Evolutionary conservation across 2,329 filamentous ascomycete genomes (phyloP).

Genomic region (Thelonectria olida): DNA sequence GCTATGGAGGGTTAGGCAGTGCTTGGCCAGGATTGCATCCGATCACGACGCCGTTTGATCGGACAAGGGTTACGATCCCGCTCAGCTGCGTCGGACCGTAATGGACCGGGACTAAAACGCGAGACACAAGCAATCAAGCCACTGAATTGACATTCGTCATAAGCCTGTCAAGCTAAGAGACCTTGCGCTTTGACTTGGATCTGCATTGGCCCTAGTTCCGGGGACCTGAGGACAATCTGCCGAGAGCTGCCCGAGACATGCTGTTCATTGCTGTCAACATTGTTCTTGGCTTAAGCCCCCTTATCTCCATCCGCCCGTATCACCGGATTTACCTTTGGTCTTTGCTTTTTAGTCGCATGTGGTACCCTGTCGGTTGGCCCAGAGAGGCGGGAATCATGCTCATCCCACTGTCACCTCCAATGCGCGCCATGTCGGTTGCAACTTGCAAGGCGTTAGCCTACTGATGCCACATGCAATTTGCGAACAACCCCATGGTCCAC

Average conservation of each 20-base stretch:
- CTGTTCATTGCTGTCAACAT: background rate
- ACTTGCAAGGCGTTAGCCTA: background rate
- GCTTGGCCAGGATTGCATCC: background rate
- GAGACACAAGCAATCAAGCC: too few species aligned
- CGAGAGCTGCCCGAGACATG: background rate
- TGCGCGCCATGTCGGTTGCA: background rate
- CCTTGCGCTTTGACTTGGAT: background rate
- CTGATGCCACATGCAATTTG: background rate
- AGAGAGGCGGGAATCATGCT: background rate
- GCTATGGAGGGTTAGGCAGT: too few species aligned
- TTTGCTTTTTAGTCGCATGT: background rate
- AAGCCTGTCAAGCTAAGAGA: background rate
- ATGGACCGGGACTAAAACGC: background rate
- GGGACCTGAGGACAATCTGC: background rate
- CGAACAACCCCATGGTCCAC: background rate
- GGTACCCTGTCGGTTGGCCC: background rate
- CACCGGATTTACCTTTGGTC: background rate
- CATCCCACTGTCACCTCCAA: background rate
- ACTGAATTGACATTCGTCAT: background rate
- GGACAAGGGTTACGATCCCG: background rate
- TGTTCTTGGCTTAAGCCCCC: background rate
- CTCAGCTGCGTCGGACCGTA: background rate
- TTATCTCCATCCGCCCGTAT: background rate
- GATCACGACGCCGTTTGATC: background rate
- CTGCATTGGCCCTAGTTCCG: background rate